These are phyloP conservation scores for Boletus reticuloceps DNA, from an alignment of 768 basidiomycete species.

Conservation along the genomic window DNA sequence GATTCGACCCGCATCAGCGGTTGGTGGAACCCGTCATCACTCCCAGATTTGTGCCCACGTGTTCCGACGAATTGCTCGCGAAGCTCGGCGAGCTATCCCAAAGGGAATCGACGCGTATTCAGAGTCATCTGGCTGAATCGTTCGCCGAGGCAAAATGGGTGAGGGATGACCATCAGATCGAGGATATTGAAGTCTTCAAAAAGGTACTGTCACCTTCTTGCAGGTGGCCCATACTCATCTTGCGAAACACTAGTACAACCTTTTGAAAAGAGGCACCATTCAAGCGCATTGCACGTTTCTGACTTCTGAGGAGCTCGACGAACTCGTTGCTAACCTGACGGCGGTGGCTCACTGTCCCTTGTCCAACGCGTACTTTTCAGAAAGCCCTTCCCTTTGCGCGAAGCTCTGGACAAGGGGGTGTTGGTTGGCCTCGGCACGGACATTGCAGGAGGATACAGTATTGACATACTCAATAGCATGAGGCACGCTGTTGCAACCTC, in stretches of 20 bases:
- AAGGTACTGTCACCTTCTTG: slow-evolving; percentile 38
- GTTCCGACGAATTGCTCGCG: slow-evolving; percentile 65
- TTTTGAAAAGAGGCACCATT: slow-evolving; percentile 64
- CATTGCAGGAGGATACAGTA: slow-evolving; percentile 80
- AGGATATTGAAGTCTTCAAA: slow-evolving; percentile 77
- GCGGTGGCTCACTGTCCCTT: slow-evolving; percentile 86
- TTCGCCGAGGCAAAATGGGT: slow-evolving; percentile 77
- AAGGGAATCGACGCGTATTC: slow-evolving; percentile 50
- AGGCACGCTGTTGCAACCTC: slow-evolving; percentile 72
- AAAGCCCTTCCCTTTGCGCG: slow-evolving; percentile 66
- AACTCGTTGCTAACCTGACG: slow-evolving; percentile 48
- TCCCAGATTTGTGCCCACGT: slow-evolving; percentile 88
- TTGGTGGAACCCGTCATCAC: slow-evolving; percentile 83
- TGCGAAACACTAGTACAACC: slow-evolving; percentile 41
- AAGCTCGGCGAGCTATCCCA: slow-evolving; percentile 59
- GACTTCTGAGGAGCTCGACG: slow-evolving; percentile 44
- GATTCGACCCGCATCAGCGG: slow-evolving; percentile 42
- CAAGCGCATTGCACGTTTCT: slow-evolving; percentile 93
- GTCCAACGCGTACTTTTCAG: slow-evolving; percentile 86
- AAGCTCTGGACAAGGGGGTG: slow-evolving; percentile 62
- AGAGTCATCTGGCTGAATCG: slow-evolving; percentile 84
- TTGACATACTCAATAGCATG: slow-evolving; percentile 80
- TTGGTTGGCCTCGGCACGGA: slow-evolving; percentile 83
- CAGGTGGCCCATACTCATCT: slow-evolving; percentile 5
- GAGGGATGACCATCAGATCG: slow-evolving; percentile 49